phyloP scores from a whole-genome alignment of 352 stramenopile species.

The Globisporangium irregulare region DNA sequence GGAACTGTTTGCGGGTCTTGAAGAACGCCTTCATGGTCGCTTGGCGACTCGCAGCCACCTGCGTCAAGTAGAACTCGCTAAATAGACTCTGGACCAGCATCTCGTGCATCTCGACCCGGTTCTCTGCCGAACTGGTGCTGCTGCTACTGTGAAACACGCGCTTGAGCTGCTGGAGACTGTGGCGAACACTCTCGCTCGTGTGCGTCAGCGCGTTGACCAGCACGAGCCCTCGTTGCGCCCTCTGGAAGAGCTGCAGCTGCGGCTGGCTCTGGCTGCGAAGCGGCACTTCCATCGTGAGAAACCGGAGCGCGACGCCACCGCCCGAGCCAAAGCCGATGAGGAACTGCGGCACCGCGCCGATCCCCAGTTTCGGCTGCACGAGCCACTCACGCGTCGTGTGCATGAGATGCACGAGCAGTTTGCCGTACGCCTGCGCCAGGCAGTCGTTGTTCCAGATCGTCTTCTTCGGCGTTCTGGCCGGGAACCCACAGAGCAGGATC shows the following conservation, averaged over 20 bases:
- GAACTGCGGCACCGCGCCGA: conserved; percentile 62
- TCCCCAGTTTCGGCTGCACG: conserved; percentile 65
- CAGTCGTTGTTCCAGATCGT: conserved; percentile 51
- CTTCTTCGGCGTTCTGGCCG: conserved; percentile 29
- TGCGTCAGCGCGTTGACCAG: conserved; percentile 45
- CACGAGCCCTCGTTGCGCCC: conserved; percentile 46
- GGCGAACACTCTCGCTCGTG: conserved; percentile 25
- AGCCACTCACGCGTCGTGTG: conserved; percentile 59
- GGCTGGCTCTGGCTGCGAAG: conserved; percentile 17
- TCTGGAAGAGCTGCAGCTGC: conserved; percentile 36
- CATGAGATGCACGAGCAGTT: conserved; percentile 53
- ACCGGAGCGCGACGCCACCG: conserved; percentile 40
- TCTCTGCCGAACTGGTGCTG: background rate
- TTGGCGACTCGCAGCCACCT: conserved; percentile 41
- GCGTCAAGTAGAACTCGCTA: conserved; percentile 61
- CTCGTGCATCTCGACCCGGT: conserved; percentile 48
- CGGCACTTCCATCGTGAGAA: conserved; percentile 47
- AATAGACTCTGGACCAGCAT: conserved; percentile 41
- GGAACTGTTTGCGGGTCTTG: conserved; percentile 37
- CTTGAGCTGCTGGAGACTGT: conserved; percentile 14
- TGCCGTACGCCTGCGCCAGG: conserved; percentile 39
- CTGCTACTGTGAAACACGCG: background rate
- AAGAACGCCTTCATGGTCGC: conserved; percentile 55
- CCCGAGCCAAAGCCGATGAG: conserved; percentile 63
- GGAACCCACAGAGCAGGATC: conserved; percentile 62